These are phyloP conservation scores for Glycine tomentella DNA, from an alignment of 306 rosid species.

Conservation along the genomic window DNA sequence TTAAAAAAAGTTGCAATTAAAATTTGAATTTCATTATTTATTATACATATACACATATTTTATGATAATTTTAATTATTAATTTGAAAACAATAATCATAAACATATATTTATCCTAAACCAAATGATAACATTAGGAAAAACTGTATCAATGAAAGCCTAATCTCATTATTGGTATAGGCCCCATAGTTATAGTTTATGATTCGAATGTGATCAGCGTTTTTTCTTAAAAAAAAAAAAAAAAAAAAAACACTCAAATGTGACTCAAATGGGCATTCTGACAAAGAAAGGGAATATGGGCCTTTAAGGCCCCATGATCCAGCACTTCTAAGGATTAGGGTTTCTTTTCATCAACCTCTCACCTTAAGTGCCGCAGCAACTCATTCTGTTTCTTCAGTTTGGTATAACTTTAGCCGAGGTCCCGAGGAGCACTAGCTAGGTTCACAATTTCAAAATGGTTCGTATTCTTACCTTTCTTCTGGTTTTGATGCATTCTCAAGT, in stretches of 20 bases:
- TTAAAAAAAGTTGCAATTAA: too few relatives aligned
- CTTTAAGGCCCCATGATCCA: conserved; percentile 4
- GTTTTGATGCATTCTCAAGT: neutral
- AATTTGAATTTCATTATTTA: too few relatives aligned
- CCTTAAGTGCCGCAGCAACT: neutral
- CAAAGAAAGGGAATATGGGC: neutral
- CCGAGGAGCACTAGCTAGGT: neutral
- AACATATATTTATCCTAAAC: too few relatives aligned
- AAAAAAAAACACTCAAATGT: too few relatives aligned
- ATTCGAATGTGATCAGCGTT: too few relatives aligned
- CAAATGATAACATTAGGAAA: too few relatives aligned
- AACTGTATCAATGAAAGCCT: too few relatives aligned
- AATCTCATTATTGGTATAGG: too few relatives aligned
- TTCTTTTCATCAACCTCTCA: neutral
- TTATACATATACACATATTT: too few relatives aligned
- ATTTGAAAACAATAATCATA: too few relatives aligned
- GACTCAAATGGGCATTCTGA: neutral
- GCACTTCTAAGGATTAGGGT: neutral
- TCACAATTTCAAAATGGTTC: conserved; percentile 35
- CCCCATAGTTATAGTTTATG: neutral
- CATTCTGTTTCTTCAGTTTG: neutral
- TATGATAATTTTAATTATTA: too few relatives aligned
- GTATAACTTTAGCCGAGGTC: neutral
- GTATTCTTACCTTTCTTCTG: neutral
- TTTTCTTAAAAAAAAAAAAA: too few relatives aligned